Evolutionary conservation across 1,284 basidiomycete species (phyloP).

Genomic region (Ganoderma leucocontextum): DNA sequence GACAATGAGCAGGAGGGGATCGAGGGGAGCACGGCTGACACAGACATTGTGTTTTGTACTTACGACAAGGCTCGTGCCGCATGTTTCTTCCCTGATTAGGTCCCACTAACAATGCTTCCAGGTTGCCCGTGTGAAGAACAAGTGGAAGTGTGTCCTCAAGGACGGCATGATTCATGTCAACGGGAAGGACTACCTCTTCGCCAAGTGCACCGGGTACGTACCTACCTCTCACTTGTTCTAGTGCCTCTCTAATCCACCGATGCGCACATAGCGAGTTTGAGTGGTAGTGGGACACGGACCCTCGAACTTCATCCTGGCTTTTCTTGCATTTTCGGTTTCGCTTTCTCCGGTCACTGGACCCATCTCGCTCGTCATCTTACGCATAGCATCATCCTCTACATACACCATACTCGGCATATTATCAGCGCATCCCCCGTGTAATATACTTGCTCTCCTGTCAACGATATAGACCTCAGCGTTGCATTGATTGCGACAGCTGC

Average conservation of each 20-base stretch:
- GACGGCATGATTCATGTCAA: constrained; percentile 99
- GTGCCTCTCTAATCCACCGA: not conserved
- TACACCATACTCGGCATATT: constrained; percentile 25
- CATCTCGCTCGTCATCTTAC: constrained; percentile 25
- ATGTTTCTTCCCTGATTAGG: too few species aligned
- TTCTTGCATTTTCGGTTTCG: constrained; percentile 15
- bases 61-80: constrained; percentile 88
- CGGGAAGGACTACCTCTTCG: constrained; percentile 96
- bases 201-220: constrained; percentile 89
- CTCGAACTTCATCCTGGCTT: constrained; percentile 6
- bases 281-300: constrained; percentile 30
- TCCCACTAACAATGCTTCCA: constrained; percentile 41
- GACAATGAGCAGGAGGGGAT: constrained; percentile 81
- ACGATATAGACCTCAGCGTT: constrained; percentile 12
- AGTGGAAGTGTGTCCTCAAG: constrained; percentile 99
- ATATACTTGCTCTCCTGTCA: constrained; percentile 21
- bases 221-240: not conserved
- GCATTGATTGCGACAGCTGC: constrained; percentile 17
- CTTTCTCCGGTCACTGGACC: constrained; percentile 4
- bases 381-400: constrained; percentile 29
- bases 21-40: constrained; percentile 74
- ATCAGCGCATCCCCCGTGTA: constrained; percentile 26
- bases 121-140: constrained; percentile 99
- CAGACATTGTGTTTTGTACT: constrained; percentile 97
- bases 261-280: constrained; percentile 35